Conservation (phyloP, 306 rosid genomes). For the Abrus pulchellus region DNA sequence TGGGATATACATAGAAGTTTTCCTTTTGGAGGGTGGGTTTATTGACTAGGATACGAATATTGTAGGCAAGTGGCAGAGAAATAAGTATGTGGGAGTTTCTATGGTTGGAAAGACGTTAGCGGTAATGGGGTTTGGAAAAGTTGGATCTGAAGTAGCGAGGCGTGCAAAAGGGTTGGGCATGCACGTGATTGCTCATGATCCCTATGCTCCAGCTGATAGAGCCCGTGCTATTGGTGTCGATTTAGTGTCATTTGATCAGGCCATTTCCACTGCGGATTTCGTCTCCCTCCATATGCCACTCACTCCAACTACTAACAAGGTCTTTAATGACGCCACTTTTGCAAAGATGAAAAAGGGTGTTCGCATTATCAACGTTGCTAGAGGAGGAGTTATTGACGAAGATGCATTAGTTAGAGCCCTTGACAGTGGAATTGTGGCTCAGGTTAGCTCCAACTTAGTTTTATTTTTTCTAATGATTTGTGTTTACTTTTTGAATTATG, state of each 20-base stretch:
- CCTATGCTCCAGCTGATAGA: slow-evolving; percentile 87
- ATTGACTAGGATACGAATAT: background rate
- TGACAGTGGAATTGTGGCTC: slow-evolving; percentile 85
- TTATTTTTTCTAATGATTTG: background rate
- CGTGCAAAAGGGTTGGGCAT: slow-evolving; percentile 92
- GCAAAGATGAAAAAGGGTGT: slow-evolving; percentile 86
- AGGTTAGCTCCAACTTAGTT: slow-evolving; percentile 53
- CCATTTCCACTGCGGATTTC: slow-evolving; percentile 79
- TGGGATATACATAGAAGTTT: no score
- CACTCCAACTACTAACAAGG: slow-evolving; percentile 76
- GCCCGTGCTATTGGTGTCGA: slow-evolving; percentile 96
- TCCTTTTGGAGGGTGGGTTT: background rate
- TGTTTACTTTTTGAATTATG: background rate
- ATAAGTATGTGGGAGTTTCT: slow-evolving; percentile 94
- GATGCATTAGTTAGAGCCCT: slow-evolving; percentile 86
- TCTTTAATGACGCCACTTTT: slow-evolving; percentile 78
- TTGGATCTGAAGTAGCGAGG: slow-evolving; percentile 92
- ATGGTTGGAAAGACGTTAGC: slow-evolving; percentile 93
- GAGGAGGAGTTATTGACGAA: slow-evolving; percentile 96
- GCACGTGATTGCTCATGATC: slow-evolving; percentile 94
- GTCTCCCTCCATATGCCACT: slow-evolving; percentile 95
- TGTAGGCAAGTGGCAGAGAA: slow-evolving; percentile 86
- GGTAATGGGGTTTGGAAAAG: slow-evolving; percentile 92
- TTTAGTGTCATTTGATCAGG: slow-evolving; percentile 81
- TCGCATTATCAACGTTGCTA: slow-evolving; percentile 81